phyloP scores from a whole-genome alignment of 2,329 filamentous ascomycete genomes.

The Epichloe elymi region DNA sequence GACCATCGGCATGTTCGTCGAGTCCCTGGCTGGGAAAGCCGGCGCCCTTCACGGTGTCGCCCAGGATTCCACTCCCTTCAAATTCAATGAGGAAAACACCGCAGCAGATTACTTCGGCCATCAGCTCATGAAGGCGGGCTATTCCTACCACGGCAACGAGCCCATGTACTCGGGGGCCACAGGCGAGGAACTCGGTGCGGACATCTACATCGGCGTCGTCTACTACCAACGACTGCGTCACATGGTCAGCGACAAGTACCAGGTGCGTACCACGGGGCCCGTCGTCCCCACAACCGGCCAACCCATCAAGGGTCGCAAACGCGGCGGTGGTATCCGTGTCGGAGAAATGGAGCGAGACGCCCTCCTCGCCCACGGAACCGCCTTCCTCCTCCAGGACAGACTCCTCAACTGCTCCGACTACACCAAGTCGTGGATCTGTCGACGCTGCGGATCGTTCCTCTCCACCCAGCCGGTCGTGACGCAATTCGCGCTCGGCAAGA shows the following conservation, averaged over 20 bases:
- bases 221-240: slow-evolving; percentile 97
- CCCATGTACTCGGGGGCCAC: slow-evolving; percentile 98
- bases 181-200: slow-evolving; percentile 80
- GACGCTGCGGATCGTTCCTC: slow-evolving; percentile 78
- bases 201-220: slow-evolving; percentile 93
- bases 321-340: slow-evolving; percentile 95
- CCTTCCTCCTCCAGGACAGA: slow-evolving; percentile 87
- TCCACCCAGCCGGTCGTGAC: slow-evolving; percentile 71
- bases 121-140: slow-evolving; percentile 87
- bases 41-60: slow-evolving; percentile 90
- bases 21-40: slow-evolving; percentile 90
- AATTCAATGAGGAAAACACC: slow-evolving; percentile 83
- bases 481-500: slow-evolving; percentile 46
- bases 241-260: slow-evolving; percentile 99
- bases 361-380: slow-evolving; percentile 85
- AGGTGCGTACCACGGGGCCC: slow-evolving; percentile 90
- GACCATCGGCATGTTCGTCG: slow-evolving; percentile 99
- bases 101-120: slow-evolving; percentile 92
- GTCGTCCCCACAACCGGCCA: slow-evolving; percentile 85
- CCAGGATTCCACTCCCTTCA: slow-evolving; percentile 91
- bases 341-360: slow-evolving; percentile 99
- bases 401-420: slow-evolving; percentile 97
- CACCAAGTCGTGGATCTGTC: slow-evolving; percentile 78
- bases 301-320: slow-evolving; percentile 91
- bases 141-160: slow-evolving; percentile 97